phyloP scores from a whole-genome alignment of 306 rosid genomes.

The Citrullus colocynthis region DNA sequence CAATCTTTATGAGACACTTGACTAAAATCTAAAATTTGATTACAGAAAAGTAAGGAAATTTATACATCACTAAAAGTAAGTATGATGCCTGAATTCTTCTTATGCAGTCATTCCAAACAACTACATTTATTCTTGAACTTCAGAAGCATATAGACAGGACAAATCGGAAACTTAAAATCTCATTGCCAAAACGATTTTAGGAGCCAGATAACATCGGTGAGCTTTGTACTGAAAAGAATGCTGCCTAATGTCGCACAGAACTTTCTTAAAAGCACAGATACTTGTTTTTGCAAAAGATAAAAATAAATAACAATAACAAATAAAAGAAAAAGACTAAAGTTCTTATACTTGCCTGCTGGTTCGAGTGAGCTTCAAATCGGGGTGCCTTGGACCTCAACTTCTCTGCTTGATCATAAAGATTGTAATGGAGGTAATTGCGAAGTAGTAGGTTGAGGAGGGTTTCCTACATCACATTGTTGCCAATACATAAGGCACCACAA shows the following conservation, averaged over 20 bases:
- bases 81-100: neutral
- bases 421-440: constrained; percentile 91
- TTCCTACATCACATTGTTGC: constrained; percentile 50
- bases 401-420: constrained; percentile 90
- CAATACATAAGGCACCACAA: constrained; percentile 15
- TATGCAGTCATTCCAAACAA: neutral
- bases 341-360: constrained; percentile 61
- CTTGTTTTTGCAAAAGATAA: neutral
- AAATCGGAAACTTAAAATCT: neutral
- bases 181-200: neutral
- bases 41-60: neutral
- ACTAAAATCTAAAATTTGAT: too few species aligned
- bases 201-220: neutral
- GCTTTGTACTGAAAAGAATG: neutral
- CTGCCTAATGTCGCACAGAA: neutral
- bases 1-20: neutral
- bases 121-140: neutral
- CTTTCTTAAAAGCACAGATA: neutral
- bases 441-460: constrained; percentile 90
- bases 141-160: neutral
- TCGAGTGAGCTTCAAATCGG: constrained; percentile 96
- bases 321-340: neutral
- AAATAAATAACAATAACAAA: neutral
- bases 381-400: constrained; percentile 99
- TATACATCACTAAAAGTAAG: neutral